Evolutionary conservation across 2,329 filamentous ascomycete genomes (phyloP).

Genomic region (Arthroderma uncinatum): DNA sequence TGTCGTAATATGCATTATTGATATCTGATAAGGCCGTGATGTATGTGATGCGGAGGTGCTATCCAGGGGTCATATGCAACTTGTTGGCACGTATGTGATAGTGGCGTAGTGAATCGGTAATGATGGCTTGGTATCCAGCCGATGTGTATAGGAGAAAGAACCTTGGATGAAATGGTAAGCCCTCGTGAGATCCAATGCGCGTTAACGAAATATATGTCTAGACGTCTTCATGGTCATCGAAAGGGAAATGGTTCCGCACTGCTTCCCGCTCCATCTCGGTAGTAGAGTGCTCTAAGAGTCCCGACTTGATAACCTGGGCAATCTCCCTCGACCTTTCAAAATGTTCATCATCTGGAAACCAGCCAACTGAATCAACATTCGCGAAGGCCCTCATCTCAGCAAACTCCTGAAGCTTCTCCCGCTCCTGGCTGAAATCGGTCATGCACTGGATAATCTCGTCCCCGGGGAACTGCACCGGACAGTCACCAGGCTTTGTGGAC

Average conservation of each 20-base stretch:
- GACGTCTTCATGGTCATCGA: slow-evolving; percentile 17
- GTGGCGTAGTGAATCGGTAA: too few relatives aligned
- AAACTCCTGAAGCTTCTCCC: slow-evolving; percentile 18
- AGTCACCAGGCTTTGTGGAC: slow-evolving; percentile 8
- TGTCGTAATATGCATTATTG: too few relatives aligned
- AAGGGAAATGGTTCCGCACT: slow-evolving; percentile 17
- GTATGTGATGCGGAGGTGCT: too few relatives aligned
- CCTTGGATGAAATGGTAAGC: too few relatives aligned
- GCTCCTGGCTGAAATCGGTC: slow-evolving; percentile 13
- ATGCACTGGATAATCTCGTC: slow-evolving; percentile 16
- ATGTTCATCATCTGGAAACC: slow-evolving; percentile 21
- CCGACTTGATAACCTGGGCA: slow-evolving; percentile 13
- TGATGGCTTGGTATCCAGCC: too few relatives aligned
- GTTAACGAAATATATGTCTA: neutral
- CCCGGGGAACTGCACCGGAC: slow-evolving; percentile 18
- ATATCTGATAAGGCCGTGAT: too few relatives aligned
- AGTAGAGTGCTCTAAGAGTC: slow-evolving; percentile 18
- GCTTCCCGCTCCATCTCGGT: slow-evolving; percentile 17
- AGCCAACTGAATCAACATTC: slow-evolving; percentile 20
- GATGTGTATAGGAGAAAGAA: too few relatives aligned
- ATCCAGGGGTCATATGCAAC: too few relatives aligned
- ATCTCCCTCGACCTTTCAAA: slow-evolving; percentile 15
- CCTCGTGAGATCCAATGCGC: too few relatives aligned
- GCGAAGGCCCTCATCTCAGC: slow-evolving; percentile 19
- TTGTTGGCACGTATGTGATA: too few relatives aligned